Base-by-base conservation (phyloP, 306 rosid species). In the Carpinus viminea region DNA sequence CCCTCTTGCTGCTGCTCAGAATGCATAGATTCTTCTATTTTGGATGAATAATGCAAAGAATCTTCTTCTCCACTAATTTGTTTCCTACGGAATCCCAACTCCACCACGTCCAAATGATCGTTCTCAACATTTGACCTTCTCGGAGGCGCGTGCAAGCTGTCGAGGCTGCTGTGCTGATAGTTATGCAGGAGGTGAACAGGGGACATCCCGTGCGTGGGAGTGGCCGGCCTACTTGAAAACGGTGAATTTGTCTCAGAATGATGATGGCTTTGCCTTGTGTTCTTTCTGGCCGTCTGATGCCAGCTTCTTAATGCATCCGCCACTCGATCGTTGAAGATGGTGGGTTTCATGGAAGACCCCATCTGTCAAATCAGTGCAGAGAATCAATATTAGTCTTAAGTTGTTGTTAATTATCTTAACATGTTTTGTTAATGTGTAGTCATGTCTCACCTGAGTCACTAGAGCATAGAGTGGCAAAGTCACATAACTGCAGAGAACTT, bases 391-490 rank as follows among this genome's bases (percentile, higher is more conserved):
- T 13, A 9, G 20, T 62, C 18, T 2, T 13, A 31, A 13, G 12
- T 16, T 38, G 24, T 16, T 16, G 21, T 45, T 64, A 20, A 57
- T 31, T 7, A 34, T 62, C 34, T 2, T 20, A 15, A 15, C 55
- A 55, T 18, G 56, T 16, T 46, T 2, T 31, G 34, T 31, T 31
- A 7, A 41, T 5, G 43, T 46, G 8, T 12, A 34, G 10, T 7
- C 16, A 31, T 26, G 72, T 76, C 68, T 86, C 24, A 92, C 98
- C 91, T 92, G 98, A 56, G 97, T 94, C 9, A 94, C 98, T 60
- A 94, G 83, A 71, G 97, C 98, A 76, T 94, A 94, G 65, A 92
- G 95, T 61, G 98, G 98, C 70, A 94, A 74, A 48, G 97, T 94
- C 79, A 84, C 92, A 71, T 94, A 94, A 70, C 97, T 94, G 88